Conservation (phyloP, 108 stramenopile species). For the Fragilaria crotonensis region DNA sequence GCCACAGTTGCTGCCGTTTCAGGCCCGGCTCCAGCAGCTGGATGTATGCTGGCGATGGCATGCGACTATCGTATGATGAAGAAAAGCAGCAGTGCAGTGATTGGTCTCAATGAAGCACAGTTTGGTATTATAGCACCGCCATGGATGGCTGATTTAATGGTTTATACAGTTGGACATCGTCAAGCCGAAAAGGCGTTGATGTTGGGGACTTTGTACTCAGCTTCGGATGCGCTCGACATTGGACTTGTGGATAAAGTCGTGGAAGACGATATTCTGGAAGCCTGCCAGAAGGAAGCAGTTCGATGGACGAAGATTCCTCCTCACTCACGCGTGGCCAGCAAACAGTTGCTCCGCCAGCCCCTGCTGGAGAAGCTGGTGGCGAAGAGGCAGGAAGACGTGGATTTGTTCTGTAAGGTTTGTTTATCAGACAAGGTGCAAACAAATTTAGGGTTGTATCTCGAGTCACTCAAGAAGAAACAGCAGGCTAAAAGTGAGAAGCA, state of each 20-base stretch:
- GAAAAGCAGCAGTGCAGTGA: conserved; percentile 18
- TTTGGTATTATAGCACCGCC: conserved; percentile 76
- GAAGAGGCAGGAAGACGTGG: conserved; percentile 49
- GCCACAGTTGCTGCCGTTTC: conserved; percentile 62
- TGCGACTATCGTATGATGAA: conserved; percentile 82
- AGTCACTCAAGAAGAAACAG: conserved; percentile 35
- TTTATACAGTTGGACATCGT: conserved; percentile 67
- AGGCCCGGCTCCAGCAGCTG: conserved; percentile 82
- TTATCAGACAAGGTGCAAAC: conserved; percentile 54
- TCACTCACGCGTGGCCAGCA: conserved; percentile 50
- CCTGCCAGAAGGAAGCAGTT: conserved; percentile 21
- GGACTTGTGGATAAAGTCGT: conserved; percentile 74
- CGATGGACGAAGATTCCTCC: conserved; percentile 54
- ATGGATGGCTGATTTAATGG: conserved; percentile 29
- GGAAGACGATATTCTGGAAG: conserved; percentile 23
- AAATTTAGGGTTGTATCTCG: conserved; percentile 42
- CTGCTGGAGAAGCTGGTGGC: conserved; percentile 33
- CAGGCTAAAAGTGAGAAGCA: neutral
- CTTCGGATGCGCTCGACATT: conserved; percentile 48
- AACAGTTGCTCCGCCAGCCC: conserved; percentile 42
- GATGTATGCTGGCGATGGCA: conserved; percentile 79
- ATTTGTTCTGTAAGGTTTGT: conserved; percentile 59
- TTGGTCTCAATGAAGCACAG: conserved; percentile 80
- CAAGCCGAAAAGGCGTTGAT: conserved; percentile 63
- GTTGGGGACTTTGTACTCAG: conserved; percentile 57